Evolutionary conservation across 768 basidiomycete genomes (phyloP), one percentile per base, ranked within the genome.

Genomic region (Amanita subjunquillea): DNA sequence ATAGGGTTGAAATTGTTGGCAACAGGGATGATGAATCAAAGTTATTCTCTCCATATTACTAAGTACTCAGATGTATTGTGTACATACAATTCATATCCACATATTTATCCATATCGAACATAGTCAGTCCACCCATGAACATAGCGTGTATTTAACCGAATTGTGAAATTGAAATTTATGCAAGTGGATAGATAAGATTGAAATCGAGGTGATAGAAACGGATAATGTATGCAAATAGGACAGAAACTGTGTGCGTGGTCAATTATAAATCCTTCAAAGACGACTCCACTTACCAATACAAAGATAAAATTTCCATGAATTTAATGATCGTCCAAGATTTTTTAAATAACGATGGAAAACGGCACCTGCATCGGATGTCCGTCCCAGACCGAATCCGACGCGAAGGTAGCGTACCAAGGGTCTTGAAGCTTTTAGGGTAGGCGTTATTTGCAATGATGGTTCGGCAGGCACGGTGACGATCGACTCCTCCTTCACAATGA

Each of bases 1-100:
- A 82, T 22, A 80, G 73, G 56, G 74, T 89, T 3, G 72, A 80
- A 4, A 60, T 91, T 36, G 58, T 66, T 4, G 82, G 82, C 4
- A 70, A 77, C 56, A 65, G 65, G 27, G 66, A 65, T 29, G 60
- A 63, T 6, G 80, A 85, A 45, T 54, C 60, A 30, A 56, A 62
- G 30, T 46, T 77, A 32, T 67, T 68, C 40, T 55, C 69, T 40
- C 60, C 73, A 12, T 58, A 57, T 7, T 65, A 66, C 54, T 62
- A 27, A 52, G 43, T 38, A 50, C 27, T 39, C 15, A 22, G 25
- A 36, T 51, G 23, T 50, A 46, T 49, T 36, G 25, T 41, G 38
- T 32, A 32, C 45, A 22, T 49, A 27, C 37, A 57, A 42, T 20
- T 10, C 51, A 50, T 44, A 55, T 42, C 37, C 4, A 44, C 53